Percentiles rank a stretch among this genome's conserved stretches.
These are phyloP conservation scores for Platanus orientalis DNA, from an alignment of 164 flowering plant species.

Conservation along the genomic window DNA sequence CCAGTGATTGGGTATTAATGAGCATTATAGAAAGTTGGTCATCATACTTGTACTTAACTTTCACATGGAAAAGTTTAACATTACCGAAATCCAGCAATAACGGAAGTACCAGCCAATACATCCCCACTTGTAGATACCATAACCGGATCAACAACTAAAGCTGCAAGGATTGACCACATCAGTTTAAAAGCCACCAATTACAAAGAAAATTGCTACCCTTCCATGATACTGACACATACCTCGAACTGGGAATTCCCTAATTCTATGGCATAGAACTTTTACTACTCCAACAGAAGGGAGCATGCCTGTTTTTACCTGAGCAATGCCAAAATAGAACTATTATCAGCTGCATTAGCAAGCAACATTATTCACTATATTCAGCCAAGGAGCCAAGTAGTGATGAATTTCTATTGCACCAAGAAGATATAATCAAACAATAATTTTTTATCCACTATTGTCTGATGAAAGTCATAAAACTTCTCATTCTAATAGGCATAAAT, in stretches of 20 bases:
- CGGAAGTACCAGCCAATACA: constrained; percentile 73
- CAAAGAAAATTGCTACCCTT: background rate
- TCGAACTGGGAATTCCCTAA: constrained; percentile 60
- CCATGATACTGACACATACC: constrained; percentile 34
- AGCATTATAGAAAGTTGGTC: background rate
- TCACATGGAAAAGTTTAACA: constrained; percentile 12
- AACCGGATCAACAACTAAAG: constrained; percentile 96
- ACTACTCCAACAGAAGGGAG: constrained; percentile 74
- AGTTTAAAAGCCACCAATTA: constrained; percentile 13
- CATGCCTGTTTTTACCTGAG: constrained; percentile 97
- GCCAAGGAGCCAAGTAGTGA: background rate
- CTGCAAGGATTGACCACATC: constrained; percentile 40
- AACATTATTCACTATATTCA: background rate
- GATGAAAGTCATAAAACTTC: background rate
- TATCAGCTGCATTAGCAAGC: constrained; percentile 9
- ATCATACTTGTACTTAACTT: background rate
- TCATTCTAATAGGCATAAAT: background rate
- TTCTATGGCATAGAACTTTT: constrained; percentile 47
- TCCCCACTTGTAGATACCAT: constrained; percentile 99
- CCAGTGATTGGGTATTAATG: background rate
- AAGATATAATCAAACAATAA: background rate
- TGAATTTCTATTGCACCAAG: background rate
- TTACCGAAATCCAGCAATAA: constrained; percentile 64
- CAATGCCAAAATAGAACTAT: constrained; percentile 8
- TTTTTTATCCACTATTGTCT: background rate